Conservation (phyloP, 2,329 filamentous ascomycete species). For the Botrytis cinerea region DNA sequence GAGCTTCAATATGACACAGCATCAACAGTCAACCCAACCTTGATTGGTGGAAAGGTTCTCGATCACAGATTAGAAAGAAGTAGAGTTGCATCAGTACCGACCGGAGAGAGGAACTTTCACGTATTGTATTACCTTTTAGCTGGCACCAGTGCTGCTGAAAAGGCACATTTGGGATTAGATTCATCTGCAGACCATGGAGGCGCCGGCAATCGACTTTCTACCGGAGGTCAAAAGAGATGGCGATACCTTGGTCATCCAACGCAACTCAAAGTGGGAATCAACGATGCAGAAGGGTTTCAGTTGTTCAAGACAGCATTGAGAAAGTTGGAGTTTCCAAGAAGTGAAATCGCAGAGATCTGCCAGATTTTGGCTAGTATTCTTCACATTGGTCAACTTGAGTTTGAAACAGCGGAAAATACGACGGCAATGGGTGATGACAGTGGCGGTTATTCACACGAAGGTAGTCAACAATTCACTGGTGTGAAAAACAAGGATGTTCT, state of each 20-base stretch:
- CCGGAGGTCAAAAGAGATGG: slow-evolving; percentile 73
- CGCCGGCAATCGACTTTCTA: slow-evolving; percentile 53
- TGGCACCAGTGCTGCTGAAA: slow-evolving; percentile 88
- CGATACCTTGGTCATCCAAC: slow-evolving; percentile 95
- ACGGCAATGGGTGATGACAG: slow-evolving; percentile 83
- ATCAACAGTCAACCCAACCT: slow-evolving; percentile 76
- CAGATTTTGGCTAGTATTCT: slow-evolving; percentile 91
- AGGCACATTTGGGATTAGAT: slow-evolving; percentile 72
- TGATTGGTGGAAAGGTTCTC: slow-evolving; percentile 92
- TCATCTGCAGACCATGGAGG: slow-evolving; percentile 39
- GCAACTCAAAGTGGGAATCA: slow-evolving; percentile 94
- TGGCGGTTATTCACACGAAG: slow-evolving; percentile 94
- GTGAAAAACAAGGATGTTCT: slow-evolving; percentile 94
- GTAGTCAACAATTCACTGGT: slow-evolving; percentile 78
- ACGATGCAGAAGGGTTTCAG: slow-evolving; percentile 92
- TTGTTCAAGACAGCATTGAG: slow-evolving; percentile 95
- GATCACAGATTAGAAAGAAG: slow-evolving; percentile 92
- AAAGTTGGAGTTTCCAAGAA: slow-evolving; percentile 89
- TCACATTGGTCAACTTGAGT: slow-evolving; percentile 97
- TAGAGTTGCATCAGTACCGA: slow-evolving; percentile 87
- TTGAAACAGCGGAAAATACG: slow-evolving; percentile 79
- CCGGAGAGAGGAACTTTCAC: slow-evolving; percentile 95
- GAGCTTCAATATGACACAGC: slow-evolving; percentile 96
- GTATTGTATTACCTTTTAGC: slow-evolving; percentile 92
- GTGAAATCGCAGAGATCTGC: slow-evolving; percentile 95